Percentiles rank a stretch among this genome's conserved stretches.
Evolutionary conservation across 352 stramenopile genomes (phyloP).

Genomic region (Peronospora farinosa): DNA sequence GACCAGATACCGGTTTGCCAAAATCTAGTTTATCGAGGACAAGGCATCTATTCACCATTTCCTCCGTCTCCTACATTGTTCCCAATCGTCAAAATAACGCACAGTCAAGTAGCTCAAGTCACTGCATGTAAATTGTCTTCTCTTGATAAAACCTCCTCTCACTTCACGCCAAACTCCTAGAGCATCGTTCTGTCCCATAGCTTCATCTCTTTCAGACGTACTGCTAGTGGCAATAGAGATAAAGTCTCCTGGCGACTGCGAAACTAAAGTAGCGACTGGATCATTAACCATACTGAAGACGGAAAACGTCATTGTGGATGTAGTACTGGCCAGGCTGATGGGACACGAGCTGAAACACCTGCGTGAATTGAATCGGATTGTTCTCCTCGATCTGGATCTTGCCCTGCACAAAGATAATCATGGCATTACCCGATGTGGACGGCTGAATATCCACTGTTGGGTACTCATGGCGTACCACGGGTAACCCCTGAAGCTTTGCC

Average conservation of each 20-base stretch:
- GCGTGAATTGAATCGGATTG: slow-evolving; percentile 94
- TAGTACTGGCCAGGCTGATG: slow-evolving; percentile 92
- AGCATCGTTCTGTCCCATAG: slow-evolving; percentile 2
- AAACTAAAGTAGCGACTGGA: slow-evolving; percentile 11
- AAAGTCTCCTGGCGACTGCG: slow-evolving; percentile 4
- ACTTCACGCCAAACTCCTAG: slow-evolving; percentile 9
- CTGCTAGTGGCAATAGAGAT: background rate
- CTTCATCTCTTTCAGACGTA: slow-evolving; percentile 4
- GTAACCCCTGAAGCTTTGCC: slow-evolving; percentile 77
- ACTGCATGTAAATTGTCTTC: slow-evolving; percentile 22
- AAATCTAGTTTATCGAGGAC: slow-evolving; percentile 6
- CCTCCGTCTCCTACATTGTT: slow-evolving; percentile 21
- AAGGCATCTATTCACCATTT: slow-evolving; percentile 32
- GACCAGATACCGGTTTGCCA: background rate
- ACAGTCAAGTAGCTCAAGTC: slow-evolving; percentile 9
- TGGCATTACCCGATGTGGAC: slow-evolving; percentile 81
- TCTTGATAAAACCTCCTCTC: slow-evolving; percentile 3
- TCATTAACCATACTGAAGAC: slow-evolving; percentile 94
- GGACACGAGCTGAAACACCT: slow-evolving; percentile 95
- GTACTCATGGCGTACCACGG: slow-evolving; percentile 68
- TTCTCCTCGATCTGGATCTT: slow-evolving; percentile 90
- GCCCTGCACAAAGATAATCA: slow-evolving; percentile 95
- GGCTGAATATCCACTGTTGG: slow-evolving; percentile 92
- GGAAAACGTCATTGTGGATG: slow-evolving; percentile 97
- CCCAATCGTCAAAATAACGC: slow-evolving; percentile 7